These are phyloP conservation scores for Dendryphion nanum DNA, from an alignment of 2,329 filamentous ascomycete genomes.

Conservation along the genomic window DNA sequence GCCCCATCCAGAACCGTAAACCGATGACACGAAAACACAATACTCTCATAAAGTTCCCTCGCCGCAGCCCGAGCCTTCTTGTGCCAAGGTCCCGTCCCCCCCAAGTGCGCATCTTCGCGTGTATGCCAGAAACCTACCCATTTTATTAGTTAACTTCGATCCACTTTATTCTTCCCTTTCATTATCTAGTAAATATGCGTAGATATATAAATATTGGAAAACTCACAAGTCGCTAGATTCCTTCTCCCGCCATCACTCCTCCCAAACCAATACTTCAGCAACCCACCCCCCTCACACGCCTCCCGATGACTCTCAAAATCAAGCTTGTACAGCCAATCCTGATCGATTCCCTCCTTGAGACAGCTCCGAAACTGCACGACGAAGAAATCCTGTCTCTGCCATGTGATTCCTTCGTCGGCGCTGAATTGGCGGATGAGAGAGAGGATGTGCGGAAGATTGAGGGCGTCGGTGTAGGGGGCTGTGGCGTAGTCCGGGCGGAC, in stretches of 20 bases:
- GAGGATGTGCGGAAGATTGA: conserved; percentile 73
- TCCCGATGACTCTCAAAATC: conserved; percentile 80
- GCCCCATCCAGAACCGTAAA: conserved; percentile 67
- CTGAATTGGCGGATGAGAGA: conserved; percentile 56
- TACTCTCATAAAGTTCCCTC: conserved; percentile 44
- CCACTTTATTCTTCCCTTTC: too few relatives aligned
- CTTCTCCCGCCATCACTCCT: conserved; percentile 64
- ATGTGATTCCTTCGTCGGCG: conserved; percentile 38
- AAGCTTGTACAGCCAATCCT: conserved; percentile 66
- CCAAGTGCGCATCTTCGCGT: conserved; percentile 59
- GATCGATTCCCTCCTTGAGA: conserved; percentile 66
- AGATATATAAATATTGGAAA: conserved; percentile 1
- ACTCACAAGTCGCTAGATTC: conserved; percentile 74
- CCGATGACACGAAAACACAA: conserved; percentile 39
- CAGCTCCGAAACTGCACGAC: conserved; percentile 80
- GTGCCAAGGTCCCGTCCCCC: conserved; percentile 59
- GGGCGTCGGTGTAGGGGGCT: conserved; percentile 67
- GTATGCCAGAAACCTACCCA: conserved; percentile 65
- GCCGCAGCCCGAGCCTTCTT: conserved; percentile 52
- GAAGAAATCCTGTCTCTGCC: conserved; percentile 66
- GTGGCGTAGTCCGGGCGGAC: conserved; percentile 72
- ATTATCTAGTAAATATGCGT: too few relatives aligned
- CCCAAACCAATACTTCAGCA: conserved; percentile 94
- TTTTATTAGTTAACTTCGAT: neutral
- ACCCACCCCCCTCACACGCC: conserved; percentile 73